Evolutionary conservation across 2,329 filamentous ascomycete genomes (phyloP), one percentile per base, ranked within the genome.

Genomic region (Epichloe brachyelytri): DNA sequence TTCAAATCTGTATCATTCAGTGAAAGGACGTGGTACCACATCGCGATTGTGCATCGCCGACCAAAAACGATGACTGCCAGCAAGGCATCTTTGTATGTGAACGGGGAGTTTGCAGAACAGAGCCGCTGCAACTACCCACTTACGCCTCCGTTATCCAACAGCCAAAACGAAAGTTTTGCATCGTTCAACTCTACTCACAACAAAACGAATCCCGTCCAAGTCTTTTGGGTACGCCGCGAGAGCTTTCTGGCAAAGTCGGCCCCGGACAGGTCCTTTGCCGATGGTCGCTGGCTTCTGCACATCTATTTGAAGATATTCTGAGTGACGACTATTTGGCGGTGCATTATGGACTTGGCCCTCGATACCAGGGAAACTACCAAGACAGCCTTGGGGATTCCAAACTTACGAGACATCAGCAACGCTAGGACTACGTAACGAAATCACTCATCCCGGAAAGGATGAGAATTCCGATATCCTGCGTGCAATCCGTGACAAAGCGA

Each of bases 301-400:
- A 96, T 65, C 72, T 98, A 5, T 89, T 96, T 55, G 85, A 91
- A 52, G 88, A 95, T 53, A 79, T 83, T 0, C 72, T 96, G 37
- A 95, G 88, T 53, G 91, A 97, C 62, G 93, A 98, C 65, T 79
- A 95, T 54, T 75, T 98, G 51, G 85, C 91, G 12, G 93, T 98
- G 0, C 88, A 95, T 60, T 88, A 85, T 63, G 86, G 90, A 47
- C 81, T 98, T 17, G 91, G 93, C 0, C 86, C 89, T 22, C 82
- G 88, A 46, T 98, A 98, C 59, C 84, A 88, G 62, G 93, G 93
- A 15, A 98, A 98, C 63, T 95, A 95, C 59, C 93, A 98, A 67
- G 93, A 98, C 62, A 93, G 88, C 58, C 76, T 98, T 14, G 93
- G 94, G 5, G 91, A 89, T 2, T 98, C 61, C 89, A 97, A 63